phyloP scores from a whole-genome alignment of 768 basidiomycete species.

The Candolleomyces eurysporus region DNA sequence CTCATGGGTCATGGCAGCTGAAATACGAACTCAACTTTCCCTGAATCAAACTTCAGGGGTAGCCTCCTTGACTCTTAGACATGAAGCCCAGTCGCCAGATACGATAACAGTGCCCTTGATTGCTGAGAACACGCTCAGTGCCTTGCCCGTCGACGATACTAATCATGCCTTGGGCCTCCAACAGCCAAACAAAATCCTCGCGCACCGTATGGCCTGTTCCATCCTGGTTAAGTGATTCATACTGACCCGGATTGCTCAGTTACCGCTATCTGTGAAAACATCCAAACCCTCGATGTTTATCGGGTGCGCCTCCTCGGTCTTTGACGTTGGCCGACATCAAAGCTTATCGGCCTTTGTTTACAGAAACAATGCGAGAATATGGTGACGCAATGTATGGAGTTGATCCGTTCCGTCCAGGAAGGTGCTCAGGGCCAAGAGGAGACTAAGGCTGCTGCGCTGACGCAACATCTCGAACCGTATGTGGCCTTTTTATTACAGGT shows the following conservation, averaged over 20 bases:
- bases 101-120: too few relatives aligned
- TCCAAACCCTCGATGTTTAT: conserved; percentile 39
- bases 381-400: conserved; percentile 26
- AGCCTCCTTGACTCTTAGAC: too few relatives aligned
- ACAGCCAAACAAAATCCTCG: too few relatives aligned
- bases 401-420: conserved; percentile 33
- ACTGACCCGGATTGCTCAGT: conserved; percentile 19
- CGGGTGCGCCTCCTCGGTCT: conserved; percentile 21
- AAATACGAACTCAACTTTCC: too few relatives aligned
- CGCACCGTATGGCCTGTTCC: not conserved
- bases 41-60: too few relatives aligned
- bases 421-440: conserved; percentile 30
- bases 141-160: too few relatives aligned
- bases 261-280: conserved; percentile 22
- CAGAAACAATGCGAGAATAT: conserved; percentile 39
- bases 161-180: too few relatives aligned
- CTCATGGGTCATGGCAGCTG: too few relatives aligned
- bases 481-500: conserved; percentile 5
- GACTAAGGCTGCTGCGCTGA: conserved; percentile 21
- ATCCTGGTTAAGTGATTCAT: not conserved
- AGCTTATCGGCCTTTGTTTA: not conserved
- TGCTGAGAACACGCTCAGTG: too few relatives aligned
- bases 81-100: too few relatives aligned
- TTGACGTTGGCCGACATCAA: not conserved
- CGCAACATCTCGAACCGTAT: conserved; percentile 35